Evolutionary conservation across 1,284 basidiomycete species (phyloP).

Genomic region (Moniliophthora roreri): DNA sequence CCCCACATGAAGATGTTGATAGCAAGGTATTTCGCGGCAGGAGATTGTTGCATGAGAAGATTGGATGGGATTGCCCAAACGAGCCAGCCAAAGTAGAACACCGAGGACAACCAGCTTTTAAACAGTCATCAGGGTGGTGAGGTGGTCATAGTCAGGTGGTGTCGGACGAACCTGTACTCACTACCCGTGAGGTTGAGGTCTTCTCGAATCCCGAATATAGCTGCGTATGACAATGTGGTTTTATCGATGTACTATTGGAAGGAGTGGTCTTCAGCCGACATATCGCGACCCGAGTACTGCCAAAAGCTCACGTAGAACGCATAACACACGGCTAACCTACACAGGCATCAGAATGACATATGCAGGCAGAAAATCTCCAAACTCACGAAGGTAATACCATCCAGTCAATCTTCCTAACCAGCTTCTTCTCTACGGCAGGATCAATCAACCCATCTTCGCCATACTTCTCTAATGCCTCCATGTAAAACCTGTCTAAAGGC

Average conservation of each 20-base stretch:
- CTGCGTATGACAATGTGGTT: conserved; percentile 27
- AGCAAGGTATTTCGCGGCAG: conserved; percentile 38
- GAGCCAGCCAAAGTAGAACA: conserved; percentile 36
- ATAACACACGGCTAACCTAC: conserved; percentile 16
- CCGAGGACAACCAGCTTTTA: conserved; percentile 28
- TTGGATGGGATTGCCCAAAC: conserved; percentile 41
- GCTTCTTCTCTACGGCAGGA: conserved; percentile 14
- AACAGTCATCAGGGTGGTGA: too few species aligned
- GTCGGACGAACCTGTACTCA: conserved; percentile 16
- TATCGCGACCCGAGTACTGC: not conserved
- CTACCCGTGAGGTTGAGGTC: conserved; percentile 18
- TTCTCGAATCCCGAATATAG: conserved; percentile 22
- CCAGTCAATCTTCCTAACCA: conserved; percentile 19
- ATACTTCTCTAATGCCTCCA: conserved; percentile 21
- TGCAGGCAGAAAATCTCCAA: conserved; percentile 9
- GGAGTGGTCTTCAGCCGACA: not conserved
- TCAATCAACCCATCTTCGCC: conserved; percentile 17
- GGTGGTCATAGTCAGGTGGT: not conserved
- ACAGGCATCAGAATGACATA: not conserved
- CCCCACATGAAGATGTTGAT: conserved; percentile 45
- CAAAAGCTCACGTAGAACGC: conserved; percentile 14
- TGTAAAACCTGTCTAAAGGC: conserved; percentile 18
- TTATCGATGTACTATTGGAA: conserved; percentile 23
- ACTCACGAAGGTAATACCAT: conserved; percentile 19
- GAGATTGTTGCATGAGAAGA: conserved; percentile 40